Percentiles rank a stretch among this genome's conserved stretches.
Evolutionary conservation across 1,284 basidiomycete genomes (phyloP).

Genomic region (Pseudozyma pruni): DNA sequence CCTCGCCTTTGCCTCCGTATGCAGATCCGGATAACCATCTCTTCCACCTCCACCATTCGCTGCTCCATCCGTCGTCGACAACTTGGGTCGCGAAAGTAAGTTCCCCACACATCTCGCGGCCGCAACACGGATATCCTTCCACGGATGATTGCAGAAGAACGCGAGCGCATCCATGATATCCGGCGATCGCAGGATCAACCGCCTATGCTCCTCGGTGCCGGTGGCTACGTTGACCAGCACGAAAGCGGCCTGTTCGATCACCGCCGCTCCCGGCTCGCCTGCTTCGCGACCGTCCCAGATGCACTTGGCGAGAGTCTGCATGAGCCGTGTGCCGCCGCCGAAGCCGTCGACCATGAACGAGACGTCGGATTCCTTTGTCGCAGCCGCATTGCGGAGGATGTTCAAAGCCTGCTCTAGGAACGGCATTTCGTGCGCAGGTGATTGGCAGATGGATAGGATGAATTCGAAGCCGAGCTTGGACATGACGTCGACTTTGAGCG

Average conservation of each 20-base stretch:
- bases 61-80: not conserved
- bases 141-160: slow-evolving; percentile 53
- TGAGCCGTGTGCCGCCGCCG: slow-evolving; percentile 45
- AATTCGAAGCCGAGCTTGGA: slow-evolving; percentile 35
- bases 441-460: slow-evolving; percentile 22
- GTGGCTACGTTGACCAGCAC: slow-evolving; percentile 61
- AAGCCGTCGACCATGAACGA: slow-evolving; percentile 46
- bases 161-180: slow-evolving; percentile 57
- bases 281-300: slow-evolving; percentile 49
- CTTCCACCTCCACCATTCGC: not conserved
- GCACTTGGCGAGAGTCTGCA: slow-evolving; percentile 51
- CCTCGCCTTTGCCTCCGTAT: slow-evolving; percentile 28
- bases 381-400: slow-evolving; percentile 60
- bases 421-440: slow-evolving; percentile 15
- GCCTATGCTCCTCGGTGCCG: slow-evolving; percentile 48
- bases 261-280: slow-evolving; percentile 35
- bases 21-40: slow-evolving; percentile 9
- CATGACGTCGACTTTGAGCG: slow-evolving; percentile 48
- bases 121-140: slow-evolving; percentile 41
- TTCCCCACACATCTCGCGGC: slow-evolving; percentile 42
- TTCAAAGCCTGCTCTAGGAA: slow-evolving; percentile 61
- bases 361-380: slow-evolving; percentile 46
- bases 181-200: slow-evolving; percentile 39
- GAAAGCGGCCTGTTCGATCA: slow-evolving; percentile 58
- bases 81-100: slow-evolving; percentile 21